A percentile compares a stretch with the other conserved stretches of the same genome.
These are phyloP conservation scores for Pecoramyces ruminantium DNA, from an alignment of 192 early-diverging fungal species.

Conservation along the genomic window DNA sequence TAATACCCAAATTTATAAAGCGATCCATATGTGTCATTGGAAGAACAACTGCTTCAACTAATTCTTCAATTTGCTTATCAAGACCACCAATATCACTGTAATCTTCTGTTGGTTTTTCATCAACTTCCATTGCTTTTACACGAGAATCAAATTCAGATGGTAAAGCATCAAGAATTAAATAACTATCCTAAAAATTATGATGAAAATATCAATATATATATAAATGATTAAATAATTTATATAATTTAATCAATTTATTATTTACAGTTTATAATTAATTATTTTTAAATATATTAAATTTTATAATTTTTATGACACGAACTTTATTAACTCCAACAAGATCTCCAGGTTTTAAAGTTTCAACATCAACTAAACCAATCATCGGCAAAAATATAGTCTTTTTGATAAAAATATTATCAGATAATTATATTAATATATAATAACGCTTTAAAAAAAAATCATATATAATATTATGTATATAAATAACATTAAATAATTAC, in stretches of 20 bases:
- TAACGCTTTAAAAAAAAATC: too few relatives aligned
- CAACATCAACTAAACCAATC: constrained; percentile 84
- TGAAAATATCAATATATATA: too few relatives aligned
- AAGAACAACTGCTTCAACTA: constrained; percentile 72
- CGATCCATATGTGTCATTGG: constrained; percentile 74
- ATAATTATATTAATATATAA: too few relatives aligned
- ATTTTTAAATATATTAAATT: too few relatives aligned
- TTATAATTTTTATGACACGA: too few relatives aligned
- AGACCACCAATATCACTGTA: constrained; percentile 89
- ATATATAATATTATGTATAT: too few relatives aligned
- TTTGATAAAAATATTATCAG: not conserved
- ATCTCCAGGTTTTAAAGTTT: constrained; percentile 82
- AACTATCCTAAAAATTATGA: too few relatives aligned
- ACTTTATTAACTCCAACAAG: constrained; percentile 90
- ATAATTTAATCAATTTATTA: too few relatives aligned
- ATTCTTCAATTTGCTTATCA: constrained; percentile 73
- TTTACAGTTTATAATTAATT: too few relatives aligned
- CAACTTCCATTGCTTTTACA: constrained; percentile 99
- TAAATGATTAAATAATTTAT: too few relatives aligned
- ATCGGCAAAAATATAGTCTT: constrained; percentile 93
- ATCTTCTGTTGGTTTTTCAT: constrained; percentile 96
- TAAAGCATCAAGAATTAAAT: constrained; percentile 83
- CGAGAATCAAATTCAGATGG: constrained; percentile 95
- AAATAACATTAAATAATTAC: constrained; percentile 14
- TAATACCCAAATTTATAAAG: constrained; percentile 76